Evolutionary conservation across 1,284 basidiomycete genomes (phyloP), one percentile per base, ranked within the genome.

Genomic region (Cryptococcus sp.): DNA sequence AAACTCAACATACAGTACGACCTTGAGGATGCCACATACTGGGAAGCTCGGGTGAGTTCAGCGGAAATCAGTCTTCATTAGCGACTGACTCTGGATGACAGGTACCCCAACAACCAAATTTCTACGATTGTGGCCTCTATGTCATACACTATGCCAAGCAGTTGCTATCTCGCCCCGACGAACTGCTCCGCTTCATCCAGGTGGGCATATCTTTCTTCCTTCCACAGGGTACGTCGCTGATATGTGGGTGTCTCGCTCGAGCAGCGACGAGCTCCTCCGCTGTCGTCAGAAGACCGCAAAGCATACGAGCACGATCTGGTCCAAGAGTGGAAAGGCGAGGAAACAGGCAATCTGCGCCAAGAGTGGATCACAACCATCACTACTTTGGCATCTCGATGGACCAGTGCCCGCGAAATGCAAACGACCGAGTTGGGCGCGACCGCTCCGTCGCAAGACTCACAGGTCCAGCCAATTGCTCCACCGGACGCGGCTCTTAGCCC

Each of bases 1-100:
- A 96, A 94, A 80, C 84, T 83, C 58, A 75, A 78, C 2, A 68
- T 83, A 6, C 50, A 65, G 6, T 40, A 54, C 6, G 69, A 81
- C 0, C 70, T 82, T 30, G 81, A 82, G 2, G 81, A 81, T 19
- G 71, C 75, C 0, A 11, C 47, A 7, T 73, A 75, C 48, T 20
- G 62, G 25, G 69, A 72, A 19, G 72, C 62, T 35, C 66, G 54
- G 35, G 69, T 73, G 48, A 27, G 69, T 61, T 49, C 27, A 40
- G 27, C 50, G 25, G 3, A 27, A 19, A 15, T 74, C 84, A 17
- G 57, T 71, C 6, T 81, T 80, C 16, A 15, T 8, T 2, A 57
- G 27, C 41, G 42, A 55, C 52, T 54, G 47, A 35, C 23, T 25
- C 22, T 49, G 46, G 19, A 10, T 23, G 53, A 17, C 46, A 76